phyloP scores from a whole-genome alignment of 139 green algal species.

The Coelastrella sp. region DNA sequence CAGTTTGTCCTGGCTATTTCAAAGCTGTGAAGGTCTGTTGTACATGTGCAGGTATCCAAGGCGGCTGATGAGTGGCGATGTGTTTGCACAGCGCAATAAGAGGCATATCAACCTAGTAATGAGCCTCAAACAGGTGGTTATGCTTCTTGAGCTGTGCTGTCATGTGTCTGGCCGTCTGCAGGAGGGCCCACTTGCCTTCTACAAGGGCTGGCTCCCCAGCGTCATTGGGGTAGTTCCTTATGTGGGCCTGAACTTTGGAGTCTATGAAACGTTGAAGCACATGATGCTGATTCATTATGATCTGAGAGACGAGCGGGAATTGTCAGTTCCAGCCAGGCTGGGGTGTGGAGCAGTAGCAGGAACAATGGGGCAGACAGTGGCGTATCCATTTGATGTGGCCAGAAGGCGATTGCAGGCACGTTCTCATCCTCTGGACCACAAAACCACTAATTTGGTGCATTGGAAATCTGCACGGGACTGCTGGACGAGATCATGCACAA shows the following conservation, averaged over 20 bases:
- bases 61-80: too few species aligned
- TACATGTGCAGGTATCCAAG: too few species aligned
- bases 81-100: too few species aligned
- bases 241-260: slow-evolving; percentile 98
- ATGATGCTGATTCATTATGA: slow-evolving; percentile 77
- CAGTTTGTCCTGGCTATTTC: not conserved
- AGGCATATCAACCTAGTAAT: too few species aligned
- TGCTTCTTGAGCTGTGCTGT: not conserved
- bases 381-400: slow-evolving; percentile 98
- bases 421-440: too few species aligned
- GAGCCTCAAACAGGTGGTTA: too few species aligned
- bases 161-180: slow-evolving; percentile 48
- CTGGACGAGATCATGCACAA: not conserved
- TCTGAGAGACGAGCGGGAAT: slow-evolving; percentile 82
- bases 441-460: not conserved
- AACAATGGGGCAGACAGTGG: slow-evolving; percentile 95
- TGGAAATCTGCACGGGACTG: not conserved
- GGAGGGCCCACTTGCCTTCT: slow-evolving; percentile 93
- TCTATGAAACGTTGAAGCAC: slow-evolving; percentile 98
- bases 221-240: slow-evolving; percentile 99
- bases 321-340: slow-evolving; percentile 85
- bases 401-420: slow-evolving; percentile 88
- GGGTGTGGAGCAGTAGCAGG: slow-evolving; percentile 93
- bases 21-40: not conserved
- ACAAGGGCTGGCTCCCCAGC: slow-evolving; percentile 96